A percentile compares a stretch with the other conserved stretches of the same genome.
Evolutionary conservation across 768 basidiomycete species (phyloP).

Genomic region (Thelephora aurantiotincta): DNA sequence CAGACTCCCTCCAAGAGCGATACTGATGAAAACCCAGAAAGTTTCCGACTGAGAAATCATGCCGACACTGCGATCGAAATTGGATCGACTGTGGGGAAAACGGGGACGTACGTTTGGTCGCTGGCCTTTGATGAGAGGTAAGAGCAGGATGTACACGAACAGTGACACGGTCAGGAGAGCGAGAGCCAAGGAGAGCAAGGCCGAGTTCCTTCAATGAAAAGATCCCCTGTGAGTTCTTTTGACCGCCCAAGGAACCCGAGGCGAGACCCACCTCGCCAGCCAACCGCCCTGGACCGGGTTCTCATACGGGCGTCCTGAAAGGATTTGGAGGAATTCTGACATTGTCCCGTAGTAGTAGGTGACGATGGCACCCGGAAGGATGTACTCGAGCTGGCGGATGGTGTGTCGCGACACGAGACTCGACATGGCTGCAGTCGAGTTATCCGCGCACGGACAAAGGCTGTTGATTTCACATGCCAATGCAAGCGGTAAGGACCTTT

Average conservation of each 20-base stretch:
- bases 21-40: constrained; percentile 29
- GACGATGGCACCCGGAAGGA: constrained; percentile 50
- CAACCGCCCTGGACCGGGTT: constrained; percentile 20
- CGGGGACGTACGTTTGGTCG: constrained; percentile 47
- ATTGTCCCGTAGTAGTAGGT: constrained; percentile 51
- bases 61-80: background rate
- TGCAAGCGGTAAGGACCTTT: no score
- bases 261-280: constrained; percentile 33
- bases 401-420: constrained; percentile 31
- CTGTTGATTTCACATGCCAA: no score
- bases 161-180: constrained; percentile 47
- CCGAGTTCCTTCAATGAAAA: constrained; percentile 30
- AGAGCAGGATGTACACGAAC: constrained; percentile 59
- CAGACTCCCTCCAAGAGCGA: constrained; percentile 60
- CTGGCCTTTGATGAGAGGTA: constrained; percentile 53
- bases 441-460: no score
- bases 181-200: constrained; percentile 37
- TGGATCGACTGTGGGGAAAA: background rate
- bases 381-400: constrained; percentile 57
- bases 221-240: background rate
- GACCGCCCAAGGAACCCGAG: background rate
- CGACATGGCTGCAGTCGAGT: background rate
- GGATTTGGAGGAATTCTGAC: constrained; percentile 30
- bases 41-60: background rate
- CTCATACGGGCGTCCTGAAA: constrained; percentile 18